Evolutionary conservation across 768 basidiomycete species (phyloP).

Genomic region (Artomyces pyxidatus): DNA sequence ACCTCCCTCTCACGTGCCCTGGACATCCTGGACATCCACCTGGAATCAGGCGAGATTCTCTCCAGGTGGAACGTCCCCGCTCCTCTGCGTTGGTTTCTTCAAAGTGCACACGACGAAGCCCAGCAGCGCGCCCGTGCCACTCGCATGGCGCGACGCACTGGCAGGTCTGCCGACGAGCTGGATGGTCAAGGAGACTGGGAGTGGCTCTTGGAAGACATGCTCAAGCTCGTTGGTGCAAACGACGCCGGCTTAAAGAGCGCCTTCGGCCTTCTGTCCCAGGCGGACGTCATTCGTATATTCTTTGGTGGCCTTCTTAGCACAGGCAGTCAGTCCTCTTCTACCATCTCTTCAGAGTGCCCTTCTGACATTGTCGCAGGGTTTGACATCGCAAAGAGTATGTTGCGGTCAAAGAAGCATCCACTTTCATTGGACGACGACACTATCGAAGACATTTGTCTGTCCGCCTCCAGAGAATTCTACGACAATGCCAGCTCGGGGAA

Average conservation of each 20-base stretch:
- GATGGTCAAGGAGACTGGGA: conserved; percentile 74
- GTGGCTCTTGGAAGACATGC: conserved; percentile 84
- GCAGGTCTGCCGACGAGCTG: conserved; percentile 44
- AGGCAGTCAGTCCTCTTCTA: conserved; percentile 61
- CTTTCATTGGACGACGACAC: conserved; percentile 39
- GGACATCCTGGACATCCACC: conserved; percentile 88
- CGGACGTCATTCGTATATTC: conserved; percentile 77
- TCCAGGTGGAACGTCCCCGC: conserved; percentile 81
- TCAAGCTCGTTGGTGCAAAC: conserved; percentile 60
- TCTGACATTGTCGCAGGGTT: conserved; percentile 39
- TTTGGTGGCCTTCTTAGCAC: conserved; percentile 79
- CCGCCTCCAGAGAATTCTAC: conserved; percentile 83
- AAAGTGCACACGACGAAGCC: conserved; percentile 51
- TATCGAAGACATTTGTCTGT: conserved; percentile 74
- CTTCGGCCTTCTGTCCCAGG: conserved; percentile 63
- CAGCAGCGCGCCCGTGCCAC: conserved; percentile 85
- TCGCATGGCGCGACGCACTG: conserved; percentile 69
- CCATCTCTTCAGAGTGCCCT: neutral
- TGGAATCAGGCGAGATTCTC: conserved; percentile 89
- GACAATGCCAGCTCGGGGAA: conserved; percentile 92
- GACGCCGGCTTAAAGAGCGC: conserved; percentile 64
- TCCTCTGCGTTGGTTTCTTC: conserved; percentile 85
- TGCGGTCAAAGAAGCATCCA: conserved; percentile 39
- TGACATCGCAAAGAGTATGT: conserved; percentile 54
- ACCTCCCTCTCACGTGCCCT: conserved; percentile 72